Evolutionary conservation across 2,329 filamentous ascomycete genomes (phyloP), one percentile per base, ranked within the genome.

Genomic region (Geosmithia morbida): DNA sequence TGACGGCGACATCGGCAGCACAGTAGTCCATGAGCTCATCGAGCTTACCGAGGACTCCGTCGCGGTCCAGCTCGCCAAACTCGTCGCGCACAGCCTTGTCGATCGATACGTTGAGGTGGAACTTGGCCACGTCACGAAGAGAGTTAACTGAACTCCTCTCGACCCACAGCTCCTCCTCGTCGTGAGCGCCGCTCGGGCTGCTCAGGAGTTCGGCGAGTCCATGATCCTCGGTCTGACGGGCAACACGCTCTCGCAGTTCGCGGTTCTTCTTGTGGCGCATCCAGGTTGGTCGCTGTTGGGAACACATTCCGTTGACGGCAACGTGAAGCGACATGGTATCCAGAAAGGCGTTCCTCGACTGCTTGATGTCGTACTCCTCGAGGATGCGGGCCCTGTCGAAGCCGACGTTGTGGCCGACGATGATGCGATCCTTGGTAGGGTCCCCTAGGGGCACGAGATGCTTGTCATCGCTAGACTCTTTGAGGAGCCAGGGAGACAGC

Each of bases 251-350:
- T 45, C 87, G 74, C 43, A 90, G 58, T 58, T 97, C 90, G 49
- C 83, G 76, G 53, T 83, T 87, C 67, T 98, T 98, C 60, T 87
- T 85, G 63, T 95, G 87, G 62, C 87, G 94, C 82, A 96, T 88
- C 92, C 92, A 98, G 0, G 87, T 95, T 8, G 94, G 92, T 45
- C 92, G 78, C 63, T 98, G 92, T 53, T 85, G 83, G 19, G 92
- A 97, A 64, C 92, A 98, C 92, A 98, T 98, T 51, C 92, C 92
- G 60, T 98, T 98, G 20, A 95, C 90, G 2, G 94, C 94, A 7
- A 95, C 90, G 61, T 98, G 92, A 18, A 98, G 69, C 2, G 90
- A 97, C 92, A 98, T 98, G 29, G 92, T 98, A 61, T 98, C 92
- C 46, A 98, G 66, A 60, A 95, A 98, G 42, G 79, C 83, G 55